Evolutionary conservation across 441 rosid genomes (phyloP), one percentile per base, ranked within the genome.

Genomic region (Bruguiera hainesii): DNA sequence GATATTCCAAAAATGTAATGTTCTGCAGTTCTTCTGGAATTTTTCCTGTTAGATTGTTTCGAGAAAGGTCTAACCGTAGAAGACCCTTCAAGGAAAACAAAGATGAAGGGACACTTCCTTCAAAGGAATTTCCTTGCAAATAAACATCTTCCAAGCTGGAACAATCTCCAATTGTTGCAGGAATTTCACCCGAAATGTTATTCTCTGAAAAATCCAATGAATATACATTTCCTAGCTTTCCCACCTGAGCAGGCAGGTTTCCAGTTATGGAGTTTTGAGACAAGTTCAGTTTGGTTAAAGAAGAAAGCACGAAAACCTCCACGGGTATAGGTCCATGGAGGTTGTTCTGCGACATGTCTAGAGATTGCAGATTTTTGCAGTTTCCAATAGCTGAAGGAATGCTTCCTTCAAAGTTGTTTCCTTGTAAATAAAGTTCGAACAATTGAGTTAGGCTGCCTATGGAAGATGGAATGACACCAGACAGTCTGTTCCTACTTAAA

Each of bases 381-480:
- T 53, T 28, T 7, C 66, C 52, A 10, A 72, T 16, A 31, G 31
- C 35, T 50, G 61, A 25, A 21, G 75, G 75, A 53, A 72, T 66
- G 19, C 13, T 15, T 29, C 71, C 71, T 66, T 53, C 75, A 37
- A 66, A 20, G 11, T 65, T 52, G 66, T 72, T 72, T 28, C 58
- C 55, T 16, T 51, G 20, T 26, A 61, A 19, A 42, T 37, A 49
- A 2, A 66, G 53, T 3, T 28, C 5, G 26, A 39, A 6, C 58
- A 67, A 58, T 59, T 49, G 63, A 19, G 64, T 67, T 26, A 67
- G 63, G 33, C 63, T 63, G n/a, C 60, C 67, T 10, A 73, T 39
- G 31, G 68, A 65, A n/a, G 51, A 10, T 35, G 75, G 75, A 28
- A 72, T 60, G 13, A 42, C 49, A 21, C 71, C 75, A 18, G 66